Base-by-base conservation (phyloP, 2,329 filamentous ascomycete species). In the Apiospora hydei region DNA sequence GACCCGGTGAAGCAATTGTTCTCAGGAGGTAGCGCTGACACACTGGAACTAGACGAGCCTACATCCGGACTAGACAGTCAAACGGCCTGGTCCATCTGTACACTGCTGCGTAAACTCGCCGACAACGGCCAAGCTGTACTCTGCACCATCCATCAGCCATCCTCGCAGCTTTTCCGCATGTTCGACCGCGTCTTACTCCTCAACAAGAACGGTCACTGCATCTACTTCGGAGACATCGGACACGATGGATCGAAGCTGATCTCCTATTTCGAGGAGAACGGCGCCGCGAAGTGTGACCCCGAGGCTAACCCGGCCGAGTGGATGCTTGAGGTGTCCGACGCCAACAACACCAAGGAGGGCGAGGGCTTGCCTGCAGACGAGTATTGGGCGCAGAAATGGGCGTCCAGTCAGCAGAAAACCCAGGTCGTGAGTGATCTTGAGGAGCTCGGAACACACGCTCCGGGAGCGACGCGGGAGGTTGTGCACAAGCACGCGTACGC, bases 121-220 rank as follows among this genome's bases (percentile, higher is more conserved):
- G 47, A 69, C 7, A 89, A 90, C 21, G 91, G 91, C 0, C 91
- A 93, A 77, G 91, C 91, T 7, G 93, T 94, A 73, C 84, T 94
- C 69, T 93, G 91, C 81, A 94, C 92, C 0, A 93, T 94, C 70
- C 92, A 94, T 77, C 92, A 94, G 77, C 92, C 92, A 4, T 92
- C 89, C 2, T 91, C 90, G 1, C 87, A 92, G 72, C 84, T 94
- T 1, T 91, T 93, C 72, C 87, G 93, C 77, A 87, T 93, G 77
- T 94, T 94, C 80, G 92, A 94, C 79, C 92, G 26, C 2, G 38
- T 68, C 0, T 11, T 68, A 6, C 24, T 68, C 7, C 16, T 68
- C 4, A 34, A n/a, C 43, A 47, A 47, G 66, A 34, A 7, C 7
- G 66, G 66, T 3, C n/a, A 47, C 24, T 46, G 38, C 8, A 16